A percentile compares a stretch with the other conserved stretches of the same genome.
Evolutionary conservation across 2,329 filamentous ascomycete species (phyloP).

Genomic region (Aspergillus aculeatus): DNA sequence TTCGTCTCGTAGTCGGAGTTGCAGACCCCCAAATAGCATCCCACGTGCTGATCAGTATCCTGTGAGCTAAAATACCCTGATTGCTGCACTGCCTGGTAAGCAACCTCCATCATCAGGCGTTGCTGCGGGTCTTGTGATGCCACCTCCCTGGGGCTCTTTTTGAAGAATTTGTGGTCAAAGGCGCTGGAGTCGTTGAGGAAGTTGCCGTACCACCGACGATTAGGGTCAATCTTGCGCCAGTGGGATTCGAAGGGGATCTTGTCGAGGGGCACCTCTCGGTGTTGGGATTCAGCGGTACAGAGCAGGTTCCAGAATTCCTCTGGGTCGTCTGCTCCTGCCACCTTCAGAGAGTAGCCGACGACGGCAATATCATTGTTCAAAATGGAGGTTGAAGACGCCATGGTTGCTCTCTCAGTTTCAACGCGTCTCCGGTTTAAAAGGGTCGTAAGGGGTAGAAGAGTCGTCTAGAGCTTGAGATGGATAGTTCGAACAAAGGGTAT

Average conservation of each 20-base stretch:
- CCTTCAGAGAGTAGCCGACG: not conserved
- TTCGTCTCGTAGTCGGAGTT: conserved; percentile 30
- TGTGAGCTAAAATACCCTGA: conserved; percentile 27
- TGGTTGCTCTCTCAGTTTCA: too few relatives aligned
- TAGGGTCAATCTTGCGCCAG: not conserved
- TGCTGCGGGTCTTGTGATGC: conserved; percentile 32
- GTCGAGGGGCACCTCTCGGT: not conserved
- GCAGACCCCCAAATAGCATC: conserved; percentile 30
- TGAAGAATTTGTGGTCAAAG: conserved; percentile 34
- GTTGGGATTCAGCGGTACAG: not conserved
- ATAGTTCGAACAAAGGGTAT: too few relatives aligned
- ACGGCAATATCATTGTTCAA: not conserved
- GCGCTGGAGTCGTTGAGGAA: not conserved
- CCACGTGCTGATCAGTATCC: conserved; percentile 18
- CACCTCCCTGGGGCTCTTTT: conserved; percentile 25
- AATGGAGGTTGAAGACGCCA: too few relatives aligned
- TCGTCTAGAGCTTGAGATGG: too few relatives aligned
- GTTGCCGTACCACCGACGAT: conserved; percentile 4
- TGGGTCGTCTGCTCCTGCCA: not conserved
- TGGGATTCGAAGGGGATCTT: too few relatives aligned
- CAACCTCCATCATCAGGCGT: conserved; percentile 27
- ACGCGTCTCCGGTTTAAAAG: too few relatives aligned
- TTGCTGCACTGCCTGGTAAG: conserved; percentile 33
- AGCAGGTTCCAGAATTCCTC: not conserved
- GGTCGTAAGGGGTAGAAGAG: too few relatives aligned